Evolutionary conservation across 305 asterid species (phyloP), one percentile per base, ranked within the genome.

Genomic region (Rubia balearica): DNA sequence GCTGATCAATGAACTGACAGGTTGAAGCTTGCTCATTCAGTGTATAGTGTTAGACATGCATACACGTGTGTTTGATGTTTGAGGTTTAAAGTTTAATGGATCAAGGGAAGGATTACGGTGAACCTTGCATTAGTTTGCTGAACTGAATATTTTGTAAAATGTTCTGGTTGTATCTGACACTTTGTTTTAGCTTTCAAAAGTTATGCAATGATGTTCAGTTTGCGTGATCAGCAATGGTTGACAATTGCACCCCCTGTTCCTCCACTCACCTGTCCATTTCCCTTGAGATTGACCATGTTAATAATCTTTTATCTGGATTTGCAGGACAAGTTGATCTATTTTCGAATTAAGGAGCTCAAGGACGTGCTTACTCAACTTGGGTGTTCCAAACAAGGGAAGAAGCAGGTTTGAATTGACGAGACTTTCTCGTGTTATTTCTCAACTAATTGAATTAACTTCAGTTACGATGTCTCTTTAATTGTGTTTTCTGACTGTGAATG

Each of bases 331-430:
- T 84, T 91, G 71, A 79, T 95, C 45, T 86, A 87, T 84, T 94
- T 94, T 72, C 90, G 99, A 62, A 88, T 91, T 77, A 91, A 91
- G 86, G 98, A 94, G 84, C 99, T 94, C 71, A 94, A 94, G 87
- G 95, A 88, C 85, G 88, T 91, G 51, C 96, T 91, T 65, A 79
- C 91, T 14, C 90, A 94, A 78, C 87, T 94, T 27, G 90, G 95
- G 65, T 88, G 88, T 75, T 87, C 99, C 60, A 94, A 94, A 82
- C 96, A 91, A 81, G 99, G 98, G 79, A 94, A 91, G 88, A 94
- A 94, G 84, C 99, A 94, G 99, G 99, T 94, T 72, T 67, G 80
- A 21, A 48, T 59, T 62, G 14, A 33, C n/a, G 36, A 55, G 13
- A 13, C 19, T 21, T 3, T 59, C 59, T n/a, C 36, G 4, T 49